Percentiles rank a stretch among this genome's conserved stretches.
Evolutionary conservation across 140 eudicot genomes (phyloP).

Genomic region (Cichorium intybus): DNA sequence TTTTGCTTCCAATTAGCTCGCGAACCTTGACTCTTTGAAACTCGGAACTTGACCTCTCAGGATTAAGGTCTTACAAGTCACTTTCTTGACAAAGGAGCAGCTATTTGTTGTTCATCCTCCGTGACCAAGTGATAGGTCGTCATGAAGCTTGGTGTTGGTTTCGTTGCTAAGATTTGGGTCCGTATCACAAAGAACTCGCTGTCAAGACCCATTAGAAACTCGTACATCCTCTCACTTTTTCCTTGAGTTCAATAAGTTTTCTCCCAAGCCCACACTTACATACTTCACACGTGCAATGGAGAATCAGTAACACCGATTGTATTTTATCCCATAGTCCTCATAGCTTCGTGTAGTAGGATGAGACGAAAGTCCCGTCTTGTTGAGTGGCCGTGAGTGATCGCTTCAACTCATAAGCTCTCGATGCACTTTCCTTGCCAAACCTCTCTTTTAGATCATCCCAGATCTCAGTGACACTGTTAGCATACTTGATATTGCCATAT

Average conservation of each 20-base stretch:
- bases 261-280: not conserved
- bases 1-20: too few species aligned
- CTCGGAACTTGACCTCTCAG: too few species aligned
- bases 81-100: too few species aligned
- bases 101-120: not conserved
- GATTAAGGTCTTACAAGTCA: too few species aligned
- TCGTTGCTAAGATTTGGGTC: not conserved
- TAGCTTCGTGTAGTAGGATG: not conserved
- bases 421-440: slow-evolving; percentile 3
- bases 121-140: not conserved
- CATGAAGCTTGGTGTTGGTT: not conserved
- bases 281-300: not conserved
- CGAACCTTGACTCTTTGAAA: too few species aligned
- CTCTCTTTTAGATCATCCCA: not conserved
- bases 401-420: not conserved
- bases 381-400: not conserved
- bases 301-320: not conserved
- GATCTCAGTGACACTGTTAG: not conserved
- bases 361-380: not conserved
- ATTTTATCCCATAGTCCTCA: not conserved
- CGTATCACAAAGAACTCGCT: too few species aligned
- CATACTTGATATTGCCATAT: not conserved
- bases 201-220: not conserved
- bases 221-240: not conserved
- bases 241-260: not conserved